Conservation (phyloP, 2,329 filamentous ascomycete species). For the Lachnellula subtilissima region DNA sequence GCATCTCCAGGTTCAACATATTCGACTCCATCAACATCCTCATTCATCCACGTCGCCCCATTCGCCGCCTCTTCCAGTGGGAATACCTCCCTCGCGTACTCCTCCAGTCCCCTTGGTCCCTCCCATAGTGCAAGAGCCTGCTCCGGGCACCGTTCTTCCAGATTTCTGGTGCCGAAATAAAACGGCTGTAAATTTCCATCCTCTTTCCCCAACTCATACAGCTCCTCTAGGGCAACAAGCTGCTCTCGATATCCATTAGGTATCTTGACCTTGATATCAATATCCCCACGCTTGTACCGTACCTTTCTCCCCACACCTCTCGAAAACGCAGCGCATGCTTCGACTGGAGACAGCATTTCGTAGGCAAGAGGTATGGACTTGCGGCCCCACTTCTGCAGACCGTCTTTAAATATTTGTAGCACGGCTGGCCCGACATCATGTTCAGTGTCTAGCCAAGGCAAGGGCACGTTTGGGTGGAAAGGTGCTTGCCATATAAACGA, state of each 20-base stretch:
- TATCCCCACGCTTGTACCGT: conserved; percentile 68
- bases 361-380: conserved; percentile 82
- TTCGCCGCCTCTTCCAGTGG: conserved; percentile 93
- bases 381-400: conserved; percentile 75
- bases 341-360: conserved; percentile 76
- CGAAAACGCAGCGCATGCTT: conserved; percentile 77
- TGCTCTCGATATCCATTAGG: conserved; percentile 86
- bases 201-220: conserved; percentile 45
- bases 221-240: conserved; percentile 62
- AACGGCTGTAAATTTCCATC: conserved; percentile 52
- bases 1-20: conserved; percentile 29
- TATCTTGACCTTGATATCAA: conserved; percentile 80
- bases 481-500: conserved; percentile 91
- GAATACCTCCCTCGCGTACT: conserved; percentile 92
- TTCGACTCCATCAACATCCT: conserved; percentile 30
- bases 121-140: conserved; percentile 85
- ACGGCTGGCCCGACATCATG: conserved; percentile 92
- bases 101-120: conserved; percentile 82
- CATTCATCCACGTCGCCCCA: conserved; percentile 85
- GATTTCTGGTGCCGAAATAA: conserved; percentile 54
- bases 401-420: conserved; percentile 92
- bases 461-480: conserved; percentile 80
- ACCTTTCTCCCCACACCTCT: conserved; percentile 74
- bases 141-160: conserved; percentile 62
- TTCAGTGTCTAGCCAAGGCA: conserved; percentile 95